Evolutionary conservation across 306 rosid species (phyloP).

Genomic region (Sicyos baderoa): DNA sequence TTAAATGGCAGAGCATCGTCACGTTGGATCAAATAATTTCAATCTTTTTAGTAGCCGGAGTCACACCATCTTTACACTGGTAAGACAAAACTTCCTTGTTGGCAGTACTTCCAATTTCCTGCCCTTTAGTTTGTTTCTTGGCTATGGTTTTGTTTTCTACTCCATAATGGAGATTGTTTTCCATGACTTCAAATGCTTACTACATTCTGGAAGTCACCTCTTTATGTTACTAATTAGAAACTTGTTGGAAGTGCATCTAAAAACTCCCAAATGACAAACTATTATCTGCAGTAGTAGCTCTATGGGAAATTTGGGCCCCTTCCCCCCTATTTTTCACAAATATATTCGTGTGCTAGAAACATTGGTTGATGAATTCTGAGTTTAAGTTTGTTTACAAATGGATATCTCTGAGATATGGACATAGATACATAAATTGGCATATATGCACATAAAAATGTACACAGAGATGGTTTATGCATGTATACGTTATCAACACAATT

Average conservation of each 20-base stretch:
- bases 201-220: not conserved
- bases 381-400: not conserved
- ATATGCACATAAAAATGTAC: not conserved
- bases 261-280: not conserved
- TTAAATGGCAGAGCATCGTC: constrained; percentile 83
- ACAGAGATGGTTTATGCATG: not conserved
- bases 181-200: constrained; percentile 1
- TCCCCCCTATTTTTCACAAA: not conserved
- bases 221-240: not conserved
- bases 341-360: not conserved
- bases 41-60: constrained; percentile 98
- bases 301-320: not conserved
- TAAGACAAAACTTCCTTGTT: constrained; percentile 22
- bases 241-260: constrained; percentile 1
- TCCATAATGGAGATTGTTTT: not conserved
- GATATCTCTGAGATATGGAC: not conserved
- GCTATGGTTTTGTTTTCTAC: constrained; percentile 4
- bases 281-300: not conserved
- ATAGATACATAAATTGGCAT: not conserved
- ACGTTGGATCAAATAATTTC: constrained; percentile 96
- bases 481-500: not conserved
- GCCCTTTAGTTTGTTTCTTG: not conserved
- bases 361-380: not conserved
- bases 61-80: constrained; percentile 96
- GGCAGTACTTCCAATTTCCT: not conserved